phyloP scores from a whole-genome alignment of 140 eudicot species.

The Senecio squalidus region DNA sequence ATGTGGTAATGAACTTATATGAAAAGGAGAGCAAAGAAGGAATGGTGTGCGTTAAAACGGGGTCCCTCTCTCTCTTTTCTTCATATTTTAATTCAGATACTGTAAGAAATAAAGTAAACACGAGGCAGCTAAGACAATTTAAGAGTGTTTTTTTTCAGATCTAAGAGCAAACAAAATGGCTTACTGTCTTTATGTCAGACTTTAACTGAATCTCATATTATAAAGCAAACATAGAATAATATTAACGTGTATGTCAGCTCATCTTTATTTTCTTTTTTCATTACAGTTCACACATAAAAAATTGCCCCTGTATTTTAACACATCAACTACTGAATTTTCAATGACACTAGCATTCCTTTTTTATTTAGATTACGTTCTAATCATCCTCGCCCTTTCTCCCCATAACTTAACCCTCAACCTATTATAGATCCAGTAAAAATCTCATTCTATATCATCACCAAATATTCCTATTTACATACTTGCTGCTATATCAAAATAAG shows the following conservation, averaged over 20 bases:
- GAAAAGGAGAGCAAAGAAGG: too few species aligned
- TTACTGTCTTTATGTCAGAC: neutral
- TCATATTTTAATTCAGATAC: too few species aligned
- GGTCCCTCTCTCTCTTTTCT: too few species aligned
- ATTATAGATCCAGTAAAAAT: neutral
- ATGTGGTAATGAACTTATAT: too few species aligned
- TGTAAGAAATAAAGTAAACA: neutral
- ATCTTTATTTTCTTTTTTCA: neutral
- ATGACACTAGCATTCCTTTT: neutral
- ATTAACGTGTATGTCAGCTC: neutral
- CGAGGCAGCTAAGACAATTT: neutral
- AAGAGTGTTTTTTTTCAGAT: neutral
- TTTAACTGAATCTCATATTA: neutral
- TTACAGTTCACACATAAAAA: neutral
- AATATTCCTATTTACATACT: neutral
- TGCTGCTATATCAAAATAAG: neutral
- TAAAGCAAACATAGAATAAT: too few species aligned
- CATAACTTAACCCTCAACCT: neutral
- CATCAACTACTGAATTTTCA: neutral
- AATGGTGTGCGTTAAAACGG: too few species aligned
- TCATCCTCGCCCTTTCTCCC: neutral
- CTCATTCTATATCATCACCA: neutral
- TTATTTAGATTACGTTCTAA: neutral
- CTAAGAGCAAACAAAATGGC: neutral
- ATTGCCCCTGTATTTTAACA: neutral